These are phyloP conservation scores for Mycena leptocephala DNA, from an alignment of 768 basidiomycete species.

Conservation along the genomic window DNA sequence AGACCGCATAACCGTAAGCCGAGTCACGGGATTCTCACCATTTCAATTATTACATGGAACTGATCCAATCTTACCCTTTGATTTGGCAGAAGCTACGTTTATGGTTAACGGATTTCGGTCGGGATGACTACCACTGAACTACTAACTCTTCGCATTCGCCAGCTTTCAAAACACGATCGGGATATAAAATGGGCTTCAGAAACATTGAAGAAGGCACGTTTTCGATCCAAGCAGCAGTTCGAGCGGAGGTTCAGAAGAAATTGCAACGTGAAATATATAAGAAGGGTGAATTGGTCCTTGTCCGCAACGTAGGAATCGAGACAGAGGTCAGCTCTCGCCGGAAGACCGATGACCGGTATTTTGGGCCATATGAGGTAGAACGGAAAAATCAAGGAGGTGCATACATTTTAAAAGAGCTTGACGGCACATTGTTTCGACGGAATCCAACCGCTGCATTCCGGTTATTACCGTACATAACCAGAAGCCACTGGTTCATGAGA, in stretches of 20 bases:
- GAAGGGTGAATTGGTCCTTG: neutral
- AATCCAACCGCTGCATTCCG: neutral
- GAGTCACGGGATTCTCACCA: slow-evolving; percentile 39
- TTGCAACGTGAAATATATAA: too few relatives aligned
- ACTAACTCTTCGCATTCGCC: neutral
- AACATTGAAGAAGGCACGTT: too few relatives aligned
- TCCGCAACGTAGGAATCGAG: neutral
- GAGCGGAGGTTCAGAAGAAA: too few relatives aligned
- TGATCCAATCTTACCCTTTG: neutral
- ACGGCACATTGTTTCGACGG: neutral
- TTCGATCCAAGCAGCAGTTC: too few relatives aligned
- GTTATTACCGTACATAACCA: too few relatives aligned
- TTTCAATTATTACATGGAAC: slow-evolving; percentile 23
- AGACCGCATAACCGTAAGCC: slow-evolving; percentile 38
- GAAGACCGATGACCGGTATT: neutral
- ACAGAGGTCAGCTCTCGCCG: neutral
- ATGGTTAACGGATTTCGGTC: neutral
- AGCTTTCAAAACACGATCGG: too few relatives aligned
- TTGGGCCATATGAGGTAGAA: neutral
- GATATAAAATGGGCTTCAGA: too few relatives aligned
- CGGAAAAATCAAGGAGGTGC: neutral
- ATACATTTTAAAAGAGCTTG: neutral
- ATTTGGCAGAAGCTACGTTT: neutral
- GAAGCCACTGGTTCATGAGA: neutral
- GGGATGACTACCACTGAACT: neutral